These are phyloP conservation scores for Globisporangium viniferum DNA, from an alignment of 352 stramenopile species.

Conservation along the genomic window DNA sequence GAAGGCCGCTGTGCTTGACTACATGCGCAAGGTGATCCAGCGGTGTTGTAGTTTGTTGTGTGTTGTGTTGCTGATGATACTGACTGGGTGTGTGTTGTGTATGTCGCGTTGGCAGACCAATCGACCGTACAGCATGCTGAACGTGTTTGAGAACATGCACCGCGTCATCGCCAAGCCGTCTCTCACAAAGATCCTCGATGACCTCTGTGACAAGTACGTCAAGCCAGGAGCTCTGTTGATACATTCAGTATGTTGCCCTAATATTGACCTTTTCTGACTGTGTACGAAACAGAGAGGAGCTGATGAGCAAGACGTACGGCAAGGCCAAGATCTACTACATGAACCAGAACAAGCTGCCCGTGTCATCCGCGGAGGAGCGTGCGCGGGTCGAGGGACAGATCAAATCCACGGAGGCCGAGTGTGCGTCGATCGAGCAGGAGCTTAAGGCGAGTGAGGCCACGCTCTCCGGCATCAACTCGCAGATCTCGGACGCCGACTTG, in stretches of 20 bases:
- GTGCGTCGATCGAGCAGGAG: constrained; percentile 44
- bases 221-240: background rate
- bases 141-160: constrained; percentile 86
- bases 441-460: constrained; percentile 46
- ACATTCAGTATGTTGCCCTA: background rate
- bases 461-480: constrained; percentile 43
- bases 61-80: background rate
- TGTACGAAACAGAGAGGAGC: constrained; percentile 35
- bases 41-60: constrained; percentile 6
- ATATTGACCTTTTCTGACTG: background rate
- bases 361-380: constrained; percentile 47
- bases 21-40: constrained; percentile 60
- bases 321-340: constrained; percentile 85
- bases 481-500: constrained; percentile 69
- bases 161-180: constrained; percentile 65
- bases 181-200: constrained; percentile 74
- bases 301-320: constrained; percentile 72
- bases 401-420: constrained; percentile 42
- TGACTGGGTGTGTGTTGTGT: constrained; percentile 7
- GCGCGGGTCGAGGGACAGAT: constrained; percentile 52
- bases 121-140: constrained; percentile 79
- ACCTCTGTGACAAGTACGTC: constrained; percentile 55
- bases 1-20: constrained; percentile 54
- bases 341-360: constrained; percentile 67
- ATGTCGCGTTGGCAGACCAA: constrained; percentile 42